Evolutionary conservation across 1,284 basidiomycete species (phyloP).

Genomic region (Inonotus hispidus): DNA sequence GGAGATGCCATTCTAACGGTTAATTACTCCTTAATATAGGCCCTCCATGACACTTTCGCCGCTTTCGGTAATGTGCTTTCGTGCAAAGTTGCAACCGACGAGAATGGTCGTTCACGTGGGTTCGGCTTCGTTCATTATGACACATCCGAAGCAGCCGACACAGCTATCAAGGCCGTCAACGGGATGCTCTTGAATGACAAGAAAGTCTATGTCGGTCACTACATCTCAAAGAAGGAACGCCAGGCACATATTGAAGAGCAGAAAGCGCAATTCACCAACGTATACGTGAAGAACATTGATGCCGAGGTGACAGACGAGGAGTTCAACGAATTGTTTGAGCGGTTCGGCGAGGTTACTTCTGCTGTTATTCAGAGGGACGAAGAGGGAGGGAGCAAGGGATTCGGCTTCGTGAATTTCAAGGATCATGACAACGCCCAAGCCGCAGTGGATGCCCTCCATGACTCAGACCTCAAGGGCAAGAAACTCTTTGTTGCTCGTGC

Average conservation of each 20-base stretch:
- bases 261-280: slow-evolving; percentile 95
- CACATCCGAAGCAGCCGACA: slow-evolving; percentile 93
- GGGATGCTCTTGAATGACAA: slow-evolving; percentile 99
- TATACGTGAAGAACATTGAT: slow-evolving; percentile 98
- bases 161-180: slow-evolving; percentile 97
- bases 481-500: slow-evolving; percentile 96
- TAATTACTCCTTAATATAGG: slow-evolving; percentile 38
- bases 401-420: slow-evolving; percentile 98
- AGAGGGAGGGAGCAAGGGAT: slow-evolving; percentile 90
- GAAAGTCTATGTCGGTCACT: slow-evolving; percentile 97
- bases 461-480: slow-evolving; percentile 81
- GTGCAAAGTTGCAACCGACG: slow-evolving; percentile 98
- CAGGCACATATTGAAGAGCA: slow-evolving; percentile 98
- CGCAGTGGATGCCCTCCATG: slow-evolving; percentile 90
- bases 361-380: slow-evolving; percentile 81
- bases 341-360: slow-evolving; percentile 87
- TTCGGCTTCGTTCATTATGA: slow-evolving; percentile 99
- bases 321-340: slow-evolving; percentile 79
- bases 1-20: slow-evolving; percentile 6
- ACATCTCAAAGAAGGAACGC: slow-evolving; percentile 97
- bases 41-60: slow-evolving; percentile 98
- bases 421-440: slow-evolving; percentile 87
- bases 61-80: slow-evolving; percentile 99
- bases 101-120: slow-evolving; percentile 88
- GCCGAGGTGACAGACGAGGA: slow-evolving; percentile 81